A percentile compares a stretch with the other conserved stretches of the same genome.
Conservation (phyloP, 345 rosid genomes). For the Viola odorata region DNA sequence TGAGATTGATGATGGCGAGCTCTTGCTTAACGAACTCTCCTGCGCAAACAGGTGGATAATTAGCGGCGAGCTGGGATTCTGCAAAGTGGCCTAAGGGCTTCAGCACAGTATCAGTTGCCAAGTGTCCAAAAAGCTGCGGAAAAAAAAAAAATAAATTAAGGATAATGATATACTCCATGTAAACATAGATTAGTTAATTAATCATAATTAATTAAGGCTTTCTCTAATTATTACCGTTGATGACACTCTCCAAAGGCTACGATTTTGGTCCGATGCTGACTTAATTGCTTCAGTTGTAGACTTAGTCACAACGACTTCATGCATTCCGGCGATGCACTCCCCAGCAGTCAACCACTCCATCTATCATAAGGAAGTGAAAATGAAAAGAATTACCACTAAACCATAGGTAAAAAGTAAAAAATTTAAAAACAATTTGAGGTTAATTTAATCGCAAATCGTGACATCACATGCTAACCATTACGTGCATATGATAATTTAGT, state of each 20-base stretch:
- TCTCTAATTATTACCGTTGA: no score
- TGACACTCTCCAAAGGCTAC: constrained; percentile 92
- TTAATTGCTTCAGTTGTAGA: constrained; percentile 68
- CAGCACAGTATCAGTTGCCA: constrained; percentile 45
- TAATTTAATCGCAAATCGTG: no score
- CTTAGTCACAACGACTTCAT: constrained; percentile 89
- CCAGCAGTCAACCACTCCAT: constrained; percentile 96
- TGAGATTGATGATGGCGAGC: constrained; percentile 58
- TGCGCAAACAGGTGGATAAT: constrained; percentile 47
- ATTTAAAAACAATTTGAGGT: no score
- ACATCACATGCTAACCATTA: no score
- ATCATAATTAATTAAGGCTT: no score
- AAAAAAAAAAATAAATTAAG: constrained; percentile 2
- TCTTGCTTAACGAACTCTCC: constrained; percentile 83
- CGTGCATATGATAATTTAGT: no score
- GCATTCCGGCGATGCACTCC: constrained; percentile 96
- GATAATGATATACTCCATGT: not conserved
- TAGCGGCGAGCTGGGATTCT: constrained; percentile 52
- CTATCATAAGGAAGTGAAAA: constrained; percentile 29
- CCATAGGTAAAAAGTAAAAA: no score
- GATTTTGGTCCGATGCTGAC: constrained; percentile 61
- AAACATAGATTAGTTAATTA: constrained; percentile 26
- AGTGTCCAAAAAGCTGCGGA: constrained; percentile 80
- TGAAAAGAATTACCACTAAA: not conserved
- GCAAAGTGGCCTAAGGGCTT: constrained; percentile 60